Percentiles rank a stretch among this genome's conserved stretches.
Conservation (phyloP, 2,329 filamentous ascomycete species). For the Xylaria sp. region DNA sequence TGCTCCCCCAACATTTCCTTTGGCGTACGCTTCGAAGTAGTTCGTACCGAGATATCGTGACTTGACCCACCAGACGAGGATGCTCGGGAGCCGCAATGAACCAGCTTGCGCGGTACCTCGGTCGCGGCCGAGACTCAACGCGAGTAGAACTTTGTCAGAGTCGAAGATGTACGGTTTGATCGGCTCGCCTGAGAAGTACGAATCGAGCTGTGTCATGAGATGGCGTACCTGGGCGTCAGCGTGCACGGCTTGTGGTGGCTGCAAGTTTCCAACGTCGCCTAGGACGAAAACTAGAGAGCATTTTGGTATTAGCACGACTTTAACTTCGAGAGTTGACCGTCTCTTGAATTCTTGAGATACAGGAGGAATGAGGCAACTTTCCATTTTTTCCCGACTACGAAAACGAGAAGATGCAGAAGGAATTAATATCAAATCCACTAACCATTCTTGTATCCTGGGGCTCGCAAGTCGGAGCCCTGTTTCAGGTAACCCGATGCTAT, state of each 20-base stretch:
- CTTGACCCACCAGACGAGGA: constrained; percentile 46
- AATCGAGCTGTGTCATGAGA: constrained; percentile 21
- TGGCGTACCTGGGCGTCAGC: constrained; percentile 42
- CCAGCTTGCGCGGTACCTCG: constrained; percentile 41
- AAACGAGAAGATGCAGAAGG: background rate
- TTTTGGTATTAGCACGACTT: background rate
- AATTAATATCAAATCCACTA: background rate
- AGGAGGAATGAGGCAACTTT: background rate
- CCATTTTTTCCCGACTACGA: background rate
- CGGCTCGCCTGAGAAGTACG: constrained; percentile 41
- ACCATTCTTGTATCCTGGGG: constrained; percentile 43
- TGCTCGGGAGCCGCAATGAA: constrained; percentile 34
- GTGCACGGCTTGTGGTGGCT: constrained; percentile 41
- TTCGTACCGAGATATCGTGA: constrained; percentile 47
- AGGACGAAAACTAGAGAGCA: constrained; percentile 46
- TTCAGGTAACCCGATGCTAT: constrained; percentile 43
- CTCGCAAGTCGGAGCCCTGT: constrained; percentile 47
- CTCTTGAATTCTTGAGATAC: background rate
- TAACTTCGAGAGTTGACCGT: background rate
- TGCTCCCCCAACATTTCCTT: constrained; percentile 31
- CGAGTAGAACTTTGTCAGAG: constrained; percentile 41
- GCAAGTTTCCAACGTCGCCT: constrained; percentile 52
- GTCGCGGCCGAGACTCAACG: constrained; percentile 48
- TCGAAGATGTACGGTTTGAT: constrained; percentile 41
- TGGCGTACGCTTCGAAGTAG: constrained; percentile 38